Evolutionary conservation across 2,329 filamentous ascomycete species (phyloP).

Genomic region (Zasmidium citrigriseum): DNA sequence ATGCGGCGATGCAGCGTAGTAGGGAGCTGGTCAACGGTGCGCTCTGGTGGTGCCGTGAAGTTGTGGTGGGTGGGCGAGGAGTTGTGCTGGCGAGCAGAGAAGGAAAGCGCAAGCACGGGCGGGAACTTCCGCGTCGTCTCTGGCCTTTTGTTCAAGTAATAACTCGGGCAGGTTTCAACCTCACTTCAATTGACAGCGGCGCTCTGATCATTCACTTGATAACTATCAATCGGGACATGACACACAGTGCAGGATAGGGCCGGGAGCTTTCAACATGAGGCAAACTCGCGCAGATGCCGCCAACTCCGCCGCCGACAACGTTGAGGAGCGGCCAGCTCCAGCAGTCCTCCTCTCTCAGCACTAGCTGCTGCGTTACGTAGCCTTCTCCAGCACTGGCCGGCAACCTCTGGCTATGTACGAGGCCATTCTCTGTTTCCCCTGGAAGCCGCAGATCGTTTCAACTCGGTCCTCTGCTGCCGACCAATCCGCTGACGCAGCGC

Average conservation of each 20-base stretch:
- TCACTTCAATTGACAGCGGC: too few species aligned
- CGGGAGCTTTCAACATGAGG: too few species aligned
- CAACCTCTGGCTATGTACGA: not conserved
- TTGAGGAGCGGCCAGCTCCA: not conserved
- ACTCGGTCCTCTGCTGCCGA: not conserved
- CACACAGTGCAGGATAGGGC: not conserved
- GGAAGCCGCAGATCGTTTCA: not conserved
- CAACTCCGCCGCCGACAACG: not conserved
- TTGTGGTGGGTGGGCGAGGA: slow-evolving; percentile 2
- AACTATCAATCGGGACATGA: not conserved
- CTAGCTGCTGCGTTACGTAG: slow-evolving; percentile 4
- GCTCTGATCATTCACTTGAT: not conserved
- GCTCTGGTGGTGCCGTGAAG: not conserved
- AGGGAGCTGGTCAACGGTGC: not conserved
- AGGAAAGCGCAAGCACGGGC: not conserved
- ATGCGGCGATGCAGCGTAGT: not conserved
- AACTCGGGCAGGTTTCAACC: too few species aligned
- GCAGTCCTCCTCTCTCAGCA: not conserved
- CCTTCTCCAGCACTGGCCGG: not conserved
- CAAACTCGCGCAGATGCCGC: too few species aligned
- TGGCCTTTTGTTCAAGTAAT: too few species aligned
- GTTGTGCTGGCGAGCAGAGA: not conserved
- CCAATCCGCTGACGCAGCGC: not conserved
- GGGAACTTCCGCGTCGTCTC: not conserved
- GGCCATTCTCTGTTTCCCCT: not conserved